Conservation (phyloP, 768 basidiomycete genomes). For the Naematelia encephala region DNA sequence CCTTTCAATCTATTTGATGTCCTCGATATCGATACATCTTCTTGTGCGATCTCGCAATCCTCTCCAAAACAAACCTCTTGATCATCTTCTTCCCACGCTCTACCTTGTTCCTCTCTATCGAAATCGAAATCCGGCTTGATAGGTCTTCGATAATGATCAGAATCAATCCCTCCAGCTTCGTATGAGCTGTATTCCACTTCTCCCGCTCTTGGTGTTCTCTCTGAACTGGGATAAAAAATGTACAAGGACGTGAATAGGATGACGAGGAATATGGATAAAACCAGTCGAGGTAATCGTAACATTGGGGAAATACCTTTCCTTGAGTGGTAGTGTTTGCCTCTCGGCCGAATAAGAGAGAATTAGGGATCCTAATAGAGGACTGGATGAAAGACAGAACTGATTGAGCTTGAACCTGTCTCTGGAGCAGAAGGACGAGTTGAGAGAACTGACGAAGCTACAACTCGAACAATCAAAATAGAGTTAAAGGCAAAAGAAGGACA, state of each 20-base stretch:
- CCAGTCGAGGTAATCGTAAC: background rate
- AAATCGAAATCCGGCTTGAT: slow-evolving; percentile 23
- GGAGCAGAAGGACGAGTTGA: no score
- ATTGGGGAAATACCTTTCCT: no score
- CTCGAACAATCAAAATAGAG: no score
- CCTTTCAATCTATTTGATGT: background rate
- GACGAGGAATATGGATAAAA: background rate
- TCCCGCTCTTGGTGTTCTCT: slow-evolving; percentile 6
- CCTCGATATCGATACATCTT: background rate
- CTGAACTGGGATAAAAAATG: slow-evolving; percentile 34
- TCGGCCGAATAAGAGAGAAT: no score
- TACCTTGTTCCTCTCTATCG: slow-evolving; percentile 11
- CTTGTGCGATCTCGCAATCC: background rate
- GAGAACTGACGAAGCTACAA: no score
- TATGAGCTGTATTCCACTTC: slow-evolving; percentile 6
- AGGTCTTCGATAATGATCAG: slow-evolving; percentile 30
- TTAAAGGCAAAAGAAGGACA: no score
- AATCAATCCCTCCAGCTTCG: slow-evolving; percentile 44
- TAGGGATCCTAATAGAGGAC: no score
- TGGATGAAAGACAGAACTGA: no score
- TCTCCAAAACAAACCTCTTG: slow-evolving; percentile 1
- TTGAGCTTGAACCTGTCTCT: no score
- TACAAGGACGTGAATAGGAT: slow-evolving; percentile 26
- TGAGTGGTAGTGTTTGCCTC: no score
- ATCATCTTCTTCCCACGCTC: slow-evolving; percentile 18